Evolutionary conservation across 768 basidiomycete species (phyloP).

Genomic region (Suillus brevipes): DNA sequence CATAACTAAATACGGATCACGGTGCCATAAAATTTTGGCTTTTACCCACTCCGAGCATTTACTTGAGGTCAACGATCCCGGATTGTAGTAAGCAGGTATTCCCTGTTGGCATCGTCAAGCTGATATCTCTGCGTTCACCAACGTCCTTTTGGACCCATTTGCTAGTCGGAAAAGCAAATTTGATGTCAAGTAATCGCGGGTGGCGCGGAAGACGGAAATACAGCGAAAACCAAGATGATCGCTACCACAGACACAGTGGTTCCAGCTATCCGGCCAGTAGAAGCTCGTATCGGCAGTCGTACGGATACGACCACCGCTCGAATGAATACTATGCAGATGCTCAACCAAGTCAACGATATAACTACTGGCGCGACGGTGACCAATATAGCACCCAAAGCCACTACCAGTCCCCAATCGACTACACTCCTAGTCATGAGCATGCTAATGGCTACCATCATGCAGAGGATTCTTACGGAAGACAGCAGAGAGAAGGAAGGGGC

Average conservation of each 20-base stretch:
- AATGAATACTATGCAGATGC: neutral
- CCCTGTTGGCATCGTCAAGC: neutral
- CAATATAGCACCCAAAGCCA: neutral
- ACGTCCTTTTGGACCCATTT: neutral
- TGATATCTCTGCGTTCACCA: neutral
- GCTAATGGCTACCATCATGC: neutral
- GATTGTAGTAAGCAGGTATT: neutral
- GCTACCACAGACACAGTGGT: neutral
- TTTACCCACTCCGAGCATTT: neutral
- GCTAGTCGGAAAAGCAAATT: neutral
- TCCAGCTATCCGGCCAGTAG: neutral
- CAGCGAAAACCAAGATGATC: neutral
- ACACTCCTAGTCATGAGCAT: neutral
- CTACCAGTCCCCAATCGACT: neutral
- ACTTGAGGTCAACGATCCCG: neutral
- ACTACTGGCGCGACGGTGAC: slow-evolving; percentile 1
- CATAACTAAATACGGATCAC: neutral
- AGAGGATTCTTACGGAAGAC: neutral
- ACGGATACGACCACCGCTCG: neutral
- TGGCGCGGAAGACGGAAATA: neutral
- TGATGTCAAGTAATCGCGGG: neutral
- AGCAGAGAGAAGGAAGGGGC: neutral
- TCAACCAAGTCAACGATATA: neutral
- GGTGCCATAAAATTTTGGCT: neutral
- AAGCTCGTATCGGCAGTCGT: neutral